Percentiles rank a stretch among this genome's conserved stretches.
These are phyloP conservation scores for Phytophthora tubulina DNA, from an alignment of 352 stramenopile genomes.

Conservation along the genomic window DNA sequence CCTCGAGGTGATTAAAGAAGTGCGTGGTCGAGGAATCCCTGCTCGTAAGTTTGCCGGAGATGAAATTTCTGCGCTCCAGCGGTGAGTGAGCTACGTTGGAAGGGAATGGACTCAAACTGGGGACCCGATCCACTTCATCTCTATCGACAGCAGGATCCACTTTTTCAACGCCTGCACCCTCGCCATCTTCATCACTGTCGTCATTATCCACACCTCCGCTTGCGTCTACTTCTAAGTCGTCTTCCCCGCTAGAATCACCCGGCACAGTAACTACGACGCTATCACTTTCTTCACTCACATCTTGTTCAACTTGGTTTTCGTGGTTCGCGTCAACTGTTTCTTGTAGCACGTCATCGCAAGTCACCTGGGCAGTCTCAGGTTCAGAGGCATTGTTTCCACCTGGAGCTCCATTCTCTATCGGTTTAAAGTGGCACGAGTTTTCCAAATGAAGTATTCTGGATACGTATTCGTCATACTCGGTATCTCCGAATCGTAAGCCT, in stretches of 20 bases:
- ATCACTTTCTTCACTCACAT: not conserved
- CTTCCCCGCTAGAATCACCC: slow-evolving; percentile 20
- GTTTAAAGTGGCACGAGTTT: slow-evolving; percentile 45
- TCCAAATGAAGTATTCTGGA: slow-evolving; percentile 39
- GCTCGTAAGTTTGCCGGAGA: slow-evolving; percentile 21
- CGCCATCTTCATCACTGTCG: slow-evolving; percentile 55
- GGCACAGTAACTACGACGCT: not conserved
- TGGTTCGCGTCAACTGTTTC: not conserved
- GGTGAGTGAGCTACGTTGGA: not conserved
- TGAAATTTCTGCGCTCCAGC: slow-evolving; percentile 5
- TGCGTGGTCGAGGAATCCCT: slow-evolving; percentile 1
- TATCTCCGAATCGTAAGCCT: slow-evolving; percentile 35
- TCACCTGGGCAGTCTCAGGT: not conserved
- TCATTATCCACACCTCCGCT: slow-evolving; percentile 39
- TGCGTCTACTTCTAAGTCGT: slow-evolving; percentile 20
- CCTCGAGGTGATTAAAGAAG: slow-evolving; percentile 36
- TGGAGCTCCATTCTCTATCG: slow-evolving; percentile 3
- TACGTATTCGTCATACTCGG: slow-evolving; percentile 51
- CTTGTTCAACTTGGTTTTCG: slow-evolving; percentile 14
- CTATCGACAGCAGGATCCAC: not conserved
- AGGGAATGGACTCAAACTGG: slow-evolving; percentile 16
- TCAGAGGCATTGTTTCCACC: not conserved
- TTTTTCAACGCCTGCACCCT: slow-evolving; percentile 32
- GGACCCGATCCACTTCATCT: slow-evolving; percentile 4
- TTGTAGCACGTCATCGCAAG: not conserved